A percentile compares a stretch with the other conserved stretches of the same genome.
phyloP scores from a whole-genome alignment of 2,329 filamentous ascomycete genomes.

The Pseudomassariella vexata region DNA sequence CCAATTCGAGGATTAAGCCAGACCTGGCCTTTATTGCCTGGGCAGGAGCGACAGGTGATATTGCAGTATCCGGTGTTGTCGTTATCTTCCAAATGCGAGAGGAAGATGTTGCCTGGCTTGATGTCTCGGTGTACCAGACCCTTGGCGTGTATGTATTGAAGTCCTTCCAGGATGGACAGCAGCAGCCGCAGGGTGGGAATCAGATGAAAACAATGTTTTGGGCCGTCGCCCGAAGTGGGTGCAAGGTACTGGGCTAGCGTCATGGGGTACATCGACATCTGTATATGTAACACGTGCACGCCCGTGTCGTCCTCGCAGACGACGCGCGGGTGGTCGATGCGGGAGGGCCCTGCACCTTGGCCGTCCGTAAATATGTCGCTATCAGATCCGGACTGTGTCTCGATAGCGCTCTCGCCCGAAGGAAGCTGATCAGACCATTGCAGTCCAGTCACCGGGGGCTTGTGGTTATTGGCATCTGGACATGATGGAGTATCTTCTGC shows the following conservation, averaged over 20 bases:
- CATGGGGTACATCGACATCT: slow-evolving; percentile 62
- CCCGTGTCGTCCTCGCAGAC: slow-evolving; percentile 15
- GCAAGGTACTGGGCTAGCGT: slow-evolving; percentile 53
- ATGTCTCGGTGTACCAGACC: slow-evolving; percentile 60
- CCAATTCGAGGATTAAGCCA: slow-evolving; percentile 57
- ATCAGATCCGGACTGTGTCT: slow-evolving; percentile 11
- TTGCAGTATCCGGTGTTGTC: slow-evolving; percentile 20
- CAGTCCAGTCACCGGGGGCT: slow-evolving; percentile 4
- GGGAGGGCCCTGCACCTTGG: slow-evolving; percentile 22
- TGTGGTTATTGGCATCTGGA: not conserved
- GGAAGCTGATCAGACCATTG: slow-evolving; percentile 32
- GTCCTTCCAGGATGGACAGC: slow-evolving; percentile 51
- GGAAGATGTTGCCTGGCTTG: slow-evolving; percentile 63
- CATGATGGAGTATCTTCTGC: slow-evolving; percentile 14
- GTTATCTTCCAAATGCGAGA: slow-evolving; percentile 37
- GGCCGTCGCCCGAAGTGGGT: slow-evolving; percentile 19
- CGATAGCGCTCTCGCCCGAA: slow-evolving; percentile 20
- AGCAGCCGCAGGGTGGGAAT: slow-evolving; percentile 51
- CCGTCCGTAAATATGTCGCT: slow-evolving; percentile 23
- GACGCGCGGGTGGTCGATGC: slow-evolving; percentile 19
- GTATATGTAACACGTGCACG: slow-evolving; percentile 54
- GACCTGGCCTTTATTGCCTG: slow-evolving; percentile 8
- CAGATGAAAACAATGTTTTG: slow-evolving; percentile 56
- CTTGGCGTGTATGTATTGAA: slow-evolving; percentile 57
- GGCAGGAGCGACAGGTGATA: slow-evolving; percentile 16